Percentiles rank a stretch among this genome's conserved stretches.
phyloP scores from a whole-genome alignment of 2,329 filamentous ascomycete genomes.

The Ascochyta koolunga region DNA sequence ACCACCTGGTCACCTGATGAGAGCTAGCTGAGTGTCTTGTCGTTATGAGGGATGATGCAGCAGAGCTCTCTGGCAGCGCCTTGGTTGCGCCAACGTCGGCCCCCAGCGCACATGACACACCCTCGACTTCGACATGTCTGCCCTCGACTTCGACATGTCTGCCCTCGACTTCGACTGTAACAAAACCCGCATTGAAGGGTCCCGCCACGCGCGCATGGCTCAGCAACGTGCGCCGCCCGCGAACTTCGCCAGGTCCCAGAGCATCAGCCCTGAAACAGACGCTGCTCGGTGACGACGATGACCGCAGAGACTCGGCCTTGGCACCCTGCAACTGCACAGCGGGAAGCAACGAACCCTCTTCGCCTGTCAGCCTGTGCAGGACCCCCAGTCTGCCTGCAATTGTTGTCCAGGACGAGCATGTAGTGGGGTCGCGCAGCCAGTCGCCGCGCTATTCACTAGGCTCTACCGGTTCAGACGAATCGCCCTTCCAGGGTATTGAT shows the following conservation, averaged over 20 bases:
- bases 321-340: slow-evolving; percentile 44
- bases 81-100: slow-evolving; percentile 20
- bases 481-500: slow-evolving; percentile 56
- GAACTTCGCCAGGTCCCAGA: slow-evolving; percentile 46
- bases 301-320: slow-evolving; percentile 50
- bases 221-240: slow-evolving; percentile 44
- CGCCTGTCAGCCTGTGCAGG: slow-evolving; percentile 41
- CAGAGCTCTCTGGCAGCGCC: slow-evolving; percentile 29
- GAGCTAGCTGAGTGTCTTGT: slow-evolving; percentile 32
- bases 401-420: slow-evolving; percentile 50
- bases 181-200: slow-evolving; percentile 22
- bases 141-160: slow-evolving; percentile 1
- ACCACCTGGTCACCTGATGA: slow-evolving; percentile 39
- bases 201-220: slow-evolving; percentile 46
- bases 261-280: slow-evolving; percentile 39
- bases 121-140: slow-evolving; percentile 1
- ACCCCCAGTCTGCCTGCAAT: slow-evolving; percentile 54
- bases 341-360: slow-evolving; percentile 39
- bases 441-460: slow-evolving; percentile 20
- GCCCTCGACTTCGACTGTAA: slow-evolving; percentile 15
- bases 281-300: slow-evolving; percentile 41
- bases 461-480: slow-evolving; percentile 15
- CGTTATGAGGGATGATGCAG: slow-evolving; percentile 44
- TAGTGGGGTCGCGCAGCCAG: slow-evolving; percentile 17
- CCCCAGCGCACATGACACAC: slow-evolving; percentile 1